Percentiles rank a stretch among this genome's conserved stretches.
These are phyloP conservation scores for Erythrophleum fordii DNA, from an alignment of 306 rosid species.

Conservation along the genomic window DNA sequence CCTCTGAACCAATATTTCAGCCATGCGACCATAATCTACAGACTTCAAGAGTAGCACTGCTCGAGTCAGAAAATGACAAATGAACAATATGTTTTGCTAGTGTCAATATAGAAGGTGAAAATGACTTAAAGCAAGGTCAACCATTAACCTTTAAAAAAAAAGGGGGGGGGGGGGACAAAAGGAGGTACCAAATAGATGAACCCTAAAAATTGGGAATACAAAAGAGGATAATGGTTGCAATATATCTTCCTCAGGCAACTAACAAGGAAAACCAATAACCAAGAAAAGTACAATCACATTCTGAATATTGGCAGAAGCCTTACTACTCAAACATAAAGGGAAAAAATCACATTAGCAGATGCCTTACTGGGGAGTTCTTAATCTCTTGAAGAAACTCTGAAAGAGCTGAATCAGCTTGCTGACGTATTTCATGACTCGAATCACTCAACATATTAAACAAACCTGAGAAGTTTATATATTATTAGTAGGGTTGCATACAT, in stretches of 20 bases:
- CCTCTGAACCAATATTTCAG: slow-evolving; percentile 95
- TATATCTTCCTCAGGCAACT: neutral
- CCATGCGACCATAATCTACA: slow-evolving; percentile 99
- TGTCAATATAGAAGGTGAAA: slow-evolving; percentile 42
- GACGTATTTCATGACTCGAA: slow-evolving; percentile 95
- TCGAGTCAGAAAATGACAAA: slow-evolving; percentile 93
- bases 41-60: slow-evolving; percentile 99
- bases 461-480: slow-evolving; percentile 61
- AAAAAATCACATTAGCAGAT: slow-evolving; percentile 34
- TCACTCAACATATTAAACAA: slow-evolving; percentile 98
- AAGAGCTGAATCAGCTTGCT: slow-evolving; percentile 99
- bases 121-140: slow-evolving; percentile 31
- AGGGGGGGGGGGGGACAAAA: too few relatives aligned
- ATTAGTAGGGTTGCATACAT: slow-evolving; percentile 36
- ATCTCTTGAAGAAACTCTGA: slow-evolving; percentile 99
- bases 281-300: slow-evolving; percentile 19
- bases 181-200: slow-evolving; percentile 1
- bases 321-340: slow-evolving; percentile 42
- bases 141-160: too few relatives aligned
- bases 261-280: slow-evolving; percentile 12
- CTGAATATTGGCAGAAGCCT: slow-evolving; percentile 45
- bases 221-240: slow-evolving; percentile 11
- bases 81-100: slow-evolving; percentile 67
- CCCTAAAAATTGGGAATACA: neutral
- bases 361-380: slow-evolving; percentile 97